These are phyloP conservation scores for Huntiella bhutanensis DNA, from an alignment of 2,329 filamentous ascomycete genomes.

Conservation along the genomic window DNA sequence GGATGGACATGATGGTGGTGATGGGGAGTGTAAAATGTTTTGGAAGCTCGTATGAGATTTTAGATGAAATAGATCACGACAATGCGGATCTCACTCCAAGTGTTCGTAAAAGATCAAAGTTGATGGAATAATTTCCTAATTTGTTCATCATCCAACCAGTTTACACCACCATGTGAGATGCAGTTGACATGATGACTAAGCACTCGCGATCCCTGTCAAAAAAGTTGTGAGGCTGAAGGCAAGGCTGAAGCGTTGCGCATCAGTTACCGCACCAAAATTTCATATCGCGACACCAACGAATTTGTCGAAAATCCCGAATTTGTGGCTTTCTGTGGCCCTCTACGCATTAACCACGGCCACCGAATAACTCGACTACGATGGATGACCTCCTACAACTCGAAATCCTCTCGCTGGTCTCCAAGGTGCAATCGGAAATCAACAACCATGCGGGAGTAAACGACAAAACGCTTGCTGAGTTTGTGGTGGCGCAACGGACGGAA, in stretches of 20 bases:
- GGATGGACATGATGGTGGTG: constrained; percentile 43
- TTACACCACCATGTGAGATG: background rate
- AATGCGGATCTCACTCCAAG: no score
- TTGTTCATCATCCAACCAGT: no score
- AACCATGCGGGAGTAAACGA: constrained; percentile 86
- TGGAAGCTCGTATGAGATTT: no score
- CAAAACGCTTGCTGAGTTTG: constrained; percentile 89
- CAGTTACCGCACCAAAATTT: background rate
- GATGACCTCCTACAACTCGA: constrained; percentile 85
- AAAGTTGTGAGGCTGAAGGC: no score
- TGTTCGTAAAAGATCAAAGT: no score
- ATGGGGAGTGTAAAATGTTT: background rate
- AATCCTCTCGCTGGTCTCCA: constrained; percentile 81
- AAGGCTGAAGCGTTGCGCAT: no score
- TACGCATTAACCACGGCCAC: background rate
- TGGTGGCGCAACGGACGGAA: constrained; percentile 76
- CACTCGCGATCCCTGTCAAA: background rate
- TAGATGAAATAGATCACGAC: no score
- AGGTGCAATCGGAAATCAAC: constrained; percentile 81
- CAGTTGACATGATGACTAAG: constrained; percentile 2
- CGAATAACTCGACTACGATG: constrained; percentile 31
- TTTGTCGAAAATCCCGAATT: background rate
- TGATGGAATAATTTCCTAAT: no score
- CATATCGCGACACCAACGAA: background rate
- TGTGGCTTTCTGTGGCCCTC: background rate